Evolutionary conservation across 1,284 basidiomycete genomes (phyloP), one percentile per base, ranked within the genome.

Genomic region (Apiotrichum siamense): DNA sequence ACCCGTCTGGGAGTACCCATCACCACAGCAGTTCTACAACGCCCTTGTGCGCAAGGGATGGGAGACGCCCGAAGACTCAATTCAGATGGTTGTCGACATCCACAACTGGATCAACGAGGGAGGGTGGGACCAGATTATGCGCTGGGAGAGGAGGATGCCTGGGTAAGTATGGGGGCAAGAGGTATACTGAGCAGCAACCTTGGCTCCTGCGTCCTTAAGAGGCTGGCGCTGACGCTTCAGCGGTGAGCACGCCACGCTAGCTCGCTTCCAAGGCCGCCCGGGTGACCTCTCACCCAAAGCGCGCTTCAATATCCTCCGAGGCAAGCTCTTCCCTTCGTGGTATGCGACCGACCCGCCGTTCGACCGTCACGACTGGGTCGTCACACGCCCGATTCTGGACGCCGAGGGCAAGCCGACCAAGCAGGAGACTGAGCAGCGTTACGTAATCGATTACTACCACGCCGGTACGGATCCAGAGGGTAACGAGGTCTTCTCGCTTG

Each of bases 41-140:
- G 96, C 96, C 0, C 80, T 99, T 7, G 88, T 90, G 15, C 79
- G 93, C 59, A 99, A 99, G 70, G 96, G 96, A 2, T 93, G 88
- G 89, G 92, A 96, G 74, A 96, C 96, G 4, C 91, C 92, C 0
- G 93, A 96, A 73, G 91, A 97, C 67, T 86, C 91, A 70, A 83
- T 98, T 36, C 92, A 94, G 70, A 90, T 84, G 41, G 97, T 99
- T 88, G 96, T 98, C 33, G 84, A 91, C 50, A 97, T 98, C 33
- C 96, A 99, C 74, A 99, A 99, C 70, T 97, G 93, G 64, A 74
- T 98, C 71, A 98, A 99, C 66, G 96, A 98, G 75, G 80, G 85
- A 65, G 96, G 94, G 7, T 99, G 96, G 96, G 76, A 84, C 52
- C 90, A 98, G 75, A 93, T 99, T 17, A 73, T 91, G 57, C 86